phyloP scores from a whole-genome alignment of 179 eudicot species.

The Carnegiea gigantea region DNA sequence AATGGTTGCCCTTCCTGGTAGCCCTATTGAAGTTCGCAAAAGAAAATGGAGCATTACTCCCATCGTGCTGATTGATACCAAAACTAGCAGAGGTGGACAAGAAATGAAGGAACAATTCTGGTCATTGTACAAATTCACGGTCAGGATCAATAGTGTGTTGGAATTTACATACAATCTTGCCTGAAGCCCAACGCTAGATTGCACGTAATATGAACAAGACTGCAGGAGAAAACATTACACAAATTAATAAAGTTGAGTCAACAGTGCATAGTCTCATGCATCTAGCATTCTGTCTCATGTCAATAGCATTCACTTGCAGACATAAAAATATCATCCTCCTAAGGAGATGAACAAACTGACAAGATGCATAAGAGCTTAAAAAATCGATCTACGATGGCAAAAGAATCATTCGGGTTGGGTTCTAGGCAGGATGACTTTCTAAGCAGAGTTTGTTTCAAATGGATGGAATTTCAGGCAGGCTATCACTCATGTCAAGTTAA shows the following conservation, averaged over 20 bases:
- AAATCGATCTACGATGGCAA: not conserved
- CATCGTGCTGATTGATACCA: not conserved
- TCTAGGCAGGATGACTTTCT: not conserved
- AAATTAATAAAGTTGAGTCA: not conserved
- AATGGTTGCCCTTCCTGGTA: conserved; percentile 1
- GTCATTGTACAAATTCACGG: conserved; percentile 1
- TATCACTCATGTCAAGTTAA: not conserved
- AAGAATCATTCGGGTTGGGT: not conserved
- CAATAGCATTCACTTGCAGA: not conserved
- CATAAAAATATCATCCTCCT: not conserved
- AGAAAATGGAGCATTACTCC: not conserved
- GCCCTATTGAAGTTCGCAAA: conserved; percentile 1
- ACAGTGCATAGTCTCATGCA: not conserved
- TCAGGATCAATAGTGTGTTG: not conserved
- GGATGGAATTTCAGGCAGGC: not conserved
- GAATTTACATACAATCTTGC: conserved; percentile 3
- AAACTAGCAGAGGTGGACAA: not conserved
- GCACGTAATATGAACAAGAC: conserved; percentile 7
- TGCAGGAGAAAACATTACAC: not conserved
- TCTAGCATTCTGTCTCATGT: not conserved
- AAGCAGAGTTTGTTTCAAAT: not conserved
- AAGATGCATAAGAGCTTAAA: not conserved
- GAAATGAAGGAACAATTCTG: not conserved
- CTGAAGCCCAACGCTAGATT: not conserved
- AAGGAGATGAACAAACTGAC: not conserved